Percentiles rank a stretch among this genome's conserved stretches.
phyloP scores from a whole-genome alignment of 306 rosid genomes.

The Medicago arabica region DNA sequence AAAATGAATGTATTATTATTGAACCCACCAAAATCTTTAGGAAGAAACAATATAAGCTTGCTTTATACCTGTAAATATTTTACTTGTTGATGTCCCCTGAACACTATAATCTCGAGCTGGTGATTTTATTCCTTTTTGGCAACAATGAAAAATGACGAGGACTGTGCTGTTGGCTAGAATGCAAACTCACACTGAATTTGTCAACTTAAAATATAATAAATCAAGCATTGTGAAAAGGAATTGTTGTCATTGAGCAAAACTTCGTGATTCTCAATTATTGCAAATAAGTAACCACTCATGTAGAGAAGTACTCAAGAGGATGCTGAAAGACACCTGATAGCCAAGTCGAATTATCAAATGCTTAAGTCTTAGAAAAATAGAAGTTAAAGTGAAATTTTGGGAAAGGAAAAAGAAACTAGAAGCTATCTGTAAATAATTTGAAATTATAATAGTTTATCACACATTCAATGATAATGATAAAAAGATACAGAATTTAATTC shows the following conservation, averaged over 20 bases:
- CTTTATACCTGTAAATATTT: conserved; percentile 84
- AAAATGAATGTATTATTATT: neutral
- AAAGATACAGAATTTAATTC: too few relatives aligned
- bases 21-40: neutral
- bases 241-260: neutral
- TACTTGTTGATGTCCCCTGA: too few relatives aligned
- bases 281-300: neutral
- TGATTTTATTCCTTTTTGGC: conserved; percentile 60
- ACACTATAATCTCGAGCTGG: conserved; percentile 77
- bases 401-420: neutral
- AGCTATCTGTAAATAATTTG: neutral
- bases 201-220: neutral
- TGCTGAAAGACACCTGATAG: too few relatives aligned
- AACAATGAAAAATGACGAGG: neutral
- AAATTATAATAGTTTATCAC: too few relatives aligned
- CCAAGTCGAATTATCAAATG: neutral
- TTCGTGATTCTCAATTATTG: neutral
- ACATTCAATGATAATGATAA: too few relatives aligned
- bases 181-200: conserved; percentile 9
- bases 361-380: neutral
- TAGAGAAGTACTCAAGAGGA: too few relatives aligned
- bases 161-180: neutral
- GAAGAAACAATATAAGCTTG: conserved; percentile 25
- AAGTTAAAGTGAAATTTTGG: neutral
- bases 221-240: neutral